Evolutionary conservation across 2,329 filamentous ascomycete species (phyloP).

Genomic region (Leptographium procerum): DNA sequence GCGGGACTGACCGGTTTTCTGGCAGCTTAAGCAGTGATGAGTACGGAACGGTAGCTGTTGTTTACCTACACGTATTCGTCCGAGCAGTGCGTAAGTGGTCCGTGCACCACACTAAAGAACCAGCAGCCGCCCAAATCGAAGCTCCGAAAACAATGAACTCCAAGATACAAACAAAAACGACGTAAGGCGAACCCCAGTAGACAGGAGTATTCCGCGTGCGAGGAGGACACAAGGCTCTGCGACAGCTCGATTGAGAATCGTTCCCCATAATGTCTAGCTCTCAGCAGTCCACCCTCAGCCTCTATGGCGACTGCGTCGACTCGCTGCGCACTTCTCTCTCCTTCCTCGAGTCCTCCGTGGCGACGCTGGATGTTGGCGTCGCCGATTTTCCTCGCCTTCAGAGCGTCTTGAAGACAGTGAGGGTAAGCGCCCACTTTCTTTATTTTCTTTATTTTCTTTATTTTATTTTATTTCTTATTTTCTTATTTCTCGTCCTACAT

Average conservation of each 20-base stretch:
- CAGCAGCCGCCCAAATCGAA: not conserved
- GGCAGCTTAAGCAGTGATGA: too few species aligned
- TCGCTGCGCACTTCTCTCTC: constrained; percentile 49
- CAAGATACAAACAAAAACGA: not conserved
- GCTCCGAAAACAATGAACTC: not conserved
- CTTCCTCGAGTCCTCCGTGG: constrained; percentile 49
- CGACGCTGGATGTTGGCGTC: constrained; percentile 43
- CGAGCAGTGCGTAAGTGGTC: not conserved
- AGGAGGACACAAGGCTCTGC: not conserved
- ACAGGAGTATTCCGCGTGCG: not conserved
- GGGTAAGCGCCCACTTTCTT: constrained; percentile 29
- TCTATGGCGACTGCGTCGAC: constrained; percentile 46
- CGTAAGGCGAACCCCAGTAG: too few species aligned
- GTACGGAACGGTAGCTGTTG: too few species aligned
- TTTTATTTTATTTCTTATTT: too few species aligned
- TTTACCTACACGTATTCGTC: too few species aligned
- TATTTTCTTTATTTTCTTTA: too few species aligned
- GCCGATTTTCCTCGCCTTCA: constrained; percentile 46
- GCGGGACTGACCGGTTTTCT: too few species aligned
- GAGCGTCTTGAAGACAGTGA: constrained; percentile 44
- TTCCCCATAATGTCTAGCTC: not conserved
- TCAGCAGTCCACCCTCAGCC: constrained; percentile 2
- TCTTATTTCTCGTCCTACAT: too few species aligned
- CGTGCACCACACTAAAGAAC: not conserved
- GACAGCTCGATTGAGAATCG: not conserved